Evolutionary conservation across 129 eudicot genomes (phyloP), one percentile per base, ranked within the genome.

Genomic region (Chrysanthemum lavandulifolium): DNA sequence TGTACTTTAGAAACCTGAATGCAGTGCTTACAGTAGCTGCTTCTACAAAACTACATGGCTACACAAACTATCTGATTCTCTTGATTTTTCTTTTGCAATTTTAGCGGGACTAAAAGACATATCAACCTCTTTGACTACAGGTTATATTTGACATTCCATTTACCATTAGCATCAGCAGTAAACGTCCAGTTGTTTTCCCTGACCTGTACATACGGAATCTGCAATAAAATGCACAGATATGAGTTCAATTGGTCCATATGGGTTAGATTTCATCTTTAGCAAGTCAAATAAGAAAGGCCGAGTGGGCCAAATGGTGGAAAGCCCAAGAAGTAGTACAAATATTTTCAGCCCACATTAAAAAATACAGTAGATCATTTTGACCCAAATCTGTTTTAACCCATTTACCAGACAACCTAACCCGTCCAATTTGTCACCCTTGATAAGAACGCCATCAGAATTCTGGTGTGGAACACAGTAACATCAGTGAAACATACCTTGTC

Each of bases 121-220:
- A 54, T 53, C 67, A 56, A 49, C 18, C 21, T 61, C 21, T 72
- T 71, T 75, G 7, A 68, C 33, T 76, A 94, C 82, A 94, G 81
- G 76, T 87, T 84, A 78, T 94, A 94, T 84, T 89, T 94, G 71
- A 94, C 84, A 53, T 90, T 94, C 98, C 98, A 94, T 82, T 75
- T 88, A 54, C 96, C 89, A 51, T 84, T 86, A 23, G 73, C 72
- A 68, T 90, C 91, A 51, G 88, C 86, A 52, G 86, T 88, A 68
- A 94, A 69, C 11, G 97, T 86, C 98, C 98, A 94, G 67, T 94
- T 94, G 67, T 90, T 94, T 80, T 94, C 98, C 65, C 84, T 82
- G 69, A 90, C 72, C 82, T 93, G 96, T 75, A 90, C 69, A 72
- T 93, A 93, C 0, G 95, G 90, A 70, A 89, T 74, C 98, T 93